Evolutionary conservation across 495 filamentous ascomycete species (phyloP).

Genomic region (Penicillium soppii): DNA sequence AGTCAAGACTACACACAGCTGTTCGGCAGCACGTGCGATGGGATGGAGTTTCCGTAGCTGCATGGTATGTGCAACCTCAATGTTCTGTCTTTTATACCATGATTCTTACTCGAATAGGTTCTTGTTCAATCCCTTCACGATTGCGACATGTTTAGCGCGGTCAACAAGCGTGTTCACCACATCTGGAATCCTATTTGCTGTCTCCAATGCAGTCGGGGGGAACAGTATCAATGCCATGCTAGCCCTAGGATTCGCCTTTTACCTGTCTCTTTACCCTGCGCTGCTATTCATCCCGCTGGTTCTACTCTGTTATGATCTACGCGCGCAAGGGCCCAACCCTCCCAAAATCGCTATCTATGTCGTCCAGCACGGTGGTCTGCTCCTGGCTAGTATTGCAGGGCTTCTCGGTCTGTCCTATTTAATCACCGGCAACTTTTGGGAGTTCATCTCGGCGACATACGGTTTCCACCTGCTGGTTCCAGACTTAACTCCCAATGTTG

Average conservation of each 20-base stretch:
- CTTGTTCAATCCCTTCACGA: constrained; percentile 92
- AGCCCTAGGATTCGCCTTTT: constrained; percentile 80
- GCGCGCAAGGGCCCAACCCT: constrained; percentile 22
- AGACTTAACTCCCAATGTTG: constrained; percentile 91
- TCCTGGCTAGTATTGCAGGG: constrained; percentile 45
- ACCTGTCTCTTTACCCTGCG: constrained; percentile 88
- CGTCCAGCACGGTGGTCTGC: constrained; percentile 45
- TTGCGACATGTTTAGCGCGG: constrained; percentile 88
- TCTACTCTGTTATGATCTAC: constrained; percentile 77
- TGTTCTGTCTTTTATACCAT: not conserved
- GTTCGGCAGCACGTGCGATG: constrained; percentile 74
- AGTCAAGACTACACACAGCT: constrained; percentile 72
- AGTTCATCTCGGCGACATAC: constrained; percentile 86
- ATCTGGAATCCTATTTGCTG: constrained; percentile 78
- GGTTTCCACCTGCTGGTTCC: constrained; percentile 87
- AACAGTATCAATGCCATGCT: constrained; percentile 76
- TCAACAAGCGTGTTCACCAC: constrained; percentile 91
- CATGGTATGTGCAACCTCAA: constrained; percentile 54
- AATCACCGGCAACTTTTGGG: constrained; percentile 75
- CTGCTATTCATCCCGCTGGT: constrained; percentile 81
- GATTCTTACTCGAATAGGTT: constrained; percentile 53
- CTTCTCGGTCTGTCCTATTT: constrained; percentile 72
- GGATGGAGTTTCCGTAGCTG: constrained; percentile 74
- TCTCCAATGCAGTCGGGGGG: constrained; percentile 78
- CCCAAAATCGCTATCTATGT: constrained; percentile 46